A percentile compares a stretch with the other conserved stretches of the same genome.
phyloP scores from a whole-genome alignment of 306 rosid species.

The Pterocarpus macrocarpus region DNA sequence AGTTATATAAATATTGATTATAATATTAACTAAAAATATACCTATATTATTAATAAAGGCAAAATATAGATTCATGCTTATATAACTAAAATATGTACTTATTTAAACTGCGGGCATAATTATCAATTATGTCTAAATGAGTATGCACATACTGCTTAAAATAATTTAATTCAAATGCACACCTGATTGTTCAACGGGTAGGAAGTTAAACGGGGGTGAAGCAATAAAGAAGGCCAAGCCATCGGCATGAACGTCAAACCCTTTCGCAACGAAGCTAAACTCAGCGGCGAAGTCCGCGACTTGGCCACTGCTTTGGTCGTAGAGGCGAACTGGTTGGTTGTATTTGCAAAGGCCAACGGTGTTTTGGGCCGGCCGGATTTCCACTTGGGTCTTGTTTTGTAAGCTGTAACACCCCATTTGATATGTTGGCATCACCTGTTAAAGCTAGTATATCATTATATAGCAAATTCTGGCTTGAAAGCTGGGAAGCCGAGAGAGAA shows the following conservation, averaged over 20 bases:
- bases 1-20: too few species aligned
- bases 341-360: background rate
- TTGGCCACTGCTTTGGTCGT: background rate
- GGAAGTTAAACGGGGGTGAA: background rate
- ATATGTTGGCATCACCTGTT: constrained; percentile 23
- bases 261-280: constrained; percentile 11
- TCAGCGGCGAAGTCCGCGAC: constrained; percentile 11
- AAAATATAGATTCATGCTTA: too few species aligned
- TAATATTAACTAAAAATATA: too few species aligned
- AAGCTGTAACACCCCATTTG: constrained; percentile 14
- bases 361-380: background rate
- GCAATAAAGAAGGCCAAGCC: background rate
- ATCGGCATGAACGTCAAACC: constrained; percentile 6
- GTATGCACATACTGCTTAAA: too few species aligned
- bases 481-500: background rate
- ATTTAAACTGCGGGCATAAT: too few species aligned
- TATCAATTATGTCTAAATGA: too few species aligned
- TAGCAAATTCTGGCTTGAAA: background rate
- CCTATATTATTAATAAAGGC: too few species aligned
- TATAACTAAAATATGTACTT: too few species aligned
- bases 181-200: background rate
- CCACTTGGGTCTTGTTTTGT: background rate
- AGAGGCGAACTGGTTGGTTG: background rate
- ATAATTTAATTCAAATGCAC: background rate
- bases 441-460: background rate